Evolutionary conservation across 805 yeast genomes (phyloP), one percentile per base, ranked within the genome.

Genomic region (Ogataea polymorpha): DNA sequence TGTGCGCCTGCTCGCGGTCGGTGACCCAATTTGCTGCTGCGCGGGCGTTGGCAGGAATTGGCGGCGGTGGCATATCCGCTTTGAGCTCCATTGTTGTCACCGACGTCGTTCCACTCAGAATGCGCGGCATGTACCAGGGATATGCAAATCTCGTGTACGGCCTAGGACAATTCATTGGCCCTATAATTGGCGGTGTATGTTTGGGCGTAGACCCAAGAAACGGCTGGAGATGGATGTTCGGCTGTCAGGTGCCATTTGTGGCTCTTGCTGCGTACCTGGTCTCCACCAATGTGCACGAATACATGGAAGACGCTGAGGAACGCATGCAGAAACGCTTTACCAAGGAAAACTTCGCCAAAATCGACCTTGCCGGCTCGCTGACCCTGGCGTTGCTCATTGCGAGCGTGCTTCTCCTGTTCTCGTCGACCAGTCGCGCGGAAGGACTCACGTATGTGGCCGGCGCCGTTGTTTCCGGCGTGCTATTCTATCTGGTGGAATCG

Each of bases 31-130:
- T 77, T 44, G 66, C 72, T 10, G 49, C 73, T 2, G 68, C 77
- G 28, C 61, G 83, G 48, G 82, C 79, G 0, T 49, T 77, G 14
- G 76, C 80, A 0, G 84, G 84, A 30, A 63, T 77, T 21, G 84
- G 83, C 1, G 73, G 75, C 13, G 81, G 81, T 5, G 83, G 82
- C 2, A 64, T 74, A 31, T 67, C 69, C 24, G 71, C 80, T 0
- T 49, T 77, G 25, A 64, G 77, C 4, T 71, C 72, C 51, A 77
- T 78, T 21, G 63, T 78, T 23, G 71, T 75, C 32, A 72, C 79
- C 20, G 84, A 79, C 55, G 68, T 77, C 20, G 77, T 77, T 7
- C 74, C 81, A 0, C 55, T 77, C 24, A 65, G 74, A 40, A 69
- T 74, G 45, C 63, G 84, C 45, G 79, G 79, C 3, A 59, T 75